phyloP scores from a whole-genome alignment of 1,284 basidiomycete genomes.

The Puccinia coronata region DNA sequence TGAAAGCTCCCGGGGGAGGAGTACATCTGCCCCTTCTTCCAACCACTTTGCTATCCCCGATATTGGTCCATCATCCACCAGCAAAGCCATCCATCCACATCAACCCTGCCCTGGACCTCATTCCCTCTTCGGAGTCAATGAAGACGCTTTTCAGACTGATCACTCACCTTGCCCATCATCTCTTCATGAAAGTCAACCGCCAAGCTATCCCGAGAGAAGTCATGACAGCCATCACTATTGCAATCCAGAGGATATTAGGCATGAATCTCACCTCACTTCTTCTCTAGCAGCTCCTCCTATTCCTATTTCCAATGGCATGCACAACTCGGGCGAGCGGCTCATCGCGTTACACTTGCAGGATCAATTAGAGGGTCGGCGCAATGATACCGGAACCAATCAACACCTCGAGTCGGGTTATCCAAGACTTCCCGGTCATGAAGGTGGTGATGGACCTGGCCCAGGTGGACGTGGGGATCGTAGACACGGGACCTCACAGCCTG shows the following conservation, averaged over 20 bases:
- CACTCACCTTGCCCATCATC: neutral
- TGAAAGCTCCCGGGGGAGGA: no score
- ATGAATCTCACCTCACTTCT: neutral
- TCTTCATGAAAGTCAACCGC: constrained; percentile 17
- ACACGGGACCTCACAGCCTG: constrained; percentile 40
- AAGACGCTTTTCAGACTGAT: neutral
- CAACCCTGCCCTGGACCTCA: no score
- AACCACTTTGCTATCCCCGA: no score
- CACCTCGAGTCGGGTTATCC: constrained; percentile 39
- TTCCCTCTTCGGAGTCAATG: neutral
- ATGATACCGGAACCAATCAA: neutral
- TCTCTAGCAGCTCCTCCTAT: no score
- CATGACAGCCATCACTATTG: constrained; percentile 21
- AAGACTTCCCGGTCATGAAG: no score
- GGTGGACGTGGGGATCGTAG: constrained; percentile 28
- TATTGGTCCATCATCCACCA: no score
- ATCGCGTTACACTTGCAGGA: no score
- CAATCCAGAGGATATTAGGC: neutral
- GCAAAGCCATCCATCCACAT: neutral
- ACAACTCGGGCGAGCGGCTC: constrained; percentile 19
- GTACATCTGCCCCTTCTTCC: no score
- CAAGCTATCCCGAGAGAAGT: constrained; percentile 31
- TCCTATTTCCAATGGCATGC: constrained; percentile 26
- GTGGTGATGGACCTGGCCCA: neutral
- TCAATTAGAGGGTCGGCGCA: no score